phyloP scores from a whole-genome alignment of 495 filamentous ascomycete genomes.

The Emericellopsis terricola region DNA sequence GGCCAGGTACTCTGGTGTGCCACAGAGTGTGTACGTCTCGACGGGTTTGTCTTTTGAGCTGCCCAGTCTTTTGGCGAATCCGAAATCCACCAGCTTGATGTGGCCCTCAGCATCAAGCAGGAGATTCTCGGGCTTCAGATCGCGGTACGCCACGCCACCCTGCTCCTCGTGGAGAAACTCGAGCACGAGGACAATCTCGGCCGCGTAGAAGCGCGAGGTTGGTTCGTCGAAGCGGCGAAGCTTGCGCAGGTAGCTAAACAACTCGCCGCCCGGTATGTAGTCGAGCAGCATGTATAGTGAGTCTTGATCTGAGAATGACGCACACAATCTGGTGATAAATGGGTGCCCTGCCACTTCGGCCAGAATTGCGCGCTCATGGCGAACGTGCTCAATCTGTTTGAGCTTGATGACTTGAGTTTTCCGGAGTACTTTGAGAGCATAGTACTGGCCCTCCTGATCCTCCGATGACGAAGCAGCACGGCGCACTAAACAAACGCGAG shows the following conservation, averaged over 20 bases:
- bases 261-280: slow-evolving; percentile 81
- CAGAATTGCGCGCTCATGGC: slow-evolving; percentile 78
- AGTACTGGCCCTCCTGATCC: slow-evolving; percentile 46
- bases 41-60: slow-evolving; percentile 29
- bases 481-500: slow-evolving; percentile 76
- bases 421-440: slow-evolving; percentile 82
- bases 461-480: slow-evolving; percentile 34
- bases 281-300: slow-evolving; percentile 89
- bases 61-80: slow-evolving; percentile 76
- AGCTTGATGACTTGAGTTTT: slow-evolving; percentile 89
- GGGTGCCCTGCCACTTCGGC: slow-evolving; percentile 80
- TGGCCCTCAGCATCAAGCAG: slow-evolving; percentile 83
- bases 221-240: slow-evolving; percentile 72
- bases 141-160: slow-evolving; percentile 76
- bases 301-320: slow-evolving; percentile 78
- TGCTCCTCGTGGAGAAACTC: slow-evolving; percentile 80
- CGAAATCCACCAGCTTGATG: slow-evolving; percentile 95
- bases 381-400: slow-evolving; percentile 95
- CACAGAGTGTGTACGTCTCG: slow-evolving; percentile 92
- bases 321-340: slow-evolving; percentile 83
- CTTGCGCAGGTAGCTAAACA: slow-evolving; percentile 83
- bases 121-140: slow-evolving; percentile 94
- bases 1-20: slow-evolving; percentile 90
- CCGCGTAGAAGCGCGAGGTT: slow-evolving; percentile 82
- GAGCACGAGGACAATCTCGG: slow-evolving; percentile 83